phyloP scores from a whole-genome alignment of 768 basidiomycete species.

The Lactarius sp. region DNA sequence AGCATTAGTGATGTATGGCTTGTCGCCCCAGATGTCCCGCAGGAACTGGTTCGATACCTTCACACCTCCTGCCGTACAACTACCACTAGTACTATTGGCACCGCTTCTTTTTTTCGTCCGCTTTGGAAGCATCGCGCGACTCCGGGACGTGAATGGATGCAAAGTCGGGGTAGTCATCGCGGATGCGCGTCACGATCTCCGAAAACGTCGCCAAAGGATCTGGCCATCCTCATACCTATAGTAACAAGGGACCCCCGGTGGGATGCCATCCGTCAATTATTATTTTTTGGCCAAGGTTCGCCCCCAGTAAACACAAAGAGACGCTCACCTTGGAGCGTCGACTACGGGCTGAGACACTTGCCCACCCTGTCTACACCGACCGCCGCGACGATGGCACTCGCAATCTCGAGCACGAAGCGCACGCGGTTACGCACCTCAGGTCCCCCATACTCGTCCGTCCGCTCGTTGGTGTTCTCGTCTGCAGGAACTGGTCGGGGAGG shows the following conservation, averaged over 20 bases:
- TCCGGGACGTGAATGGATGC: too few species aligned
- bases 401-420: conserved; percentile 37
- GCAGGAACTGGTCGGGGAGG: conserved; percentile 38
- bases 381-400: conserved; percentile 31
- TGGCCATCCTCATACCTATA: too few species aligned
- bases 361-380: conserved; percentile 29
- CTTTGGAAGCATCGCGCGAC: conserved; percentile 16
- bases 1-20: too few species aligned
- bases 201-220: too few species aligned
- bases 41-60: conserved; percentile 14
- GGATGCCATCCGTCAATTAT: too few species aligned
- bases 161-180: too few species aligned
- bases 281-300: too few species aligned
- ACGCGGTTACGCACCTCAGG: conserved; percentile 40
- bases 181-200: too few species aligned
- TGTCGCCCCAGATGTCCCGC: conserved; percentile 27
- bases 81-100: too few species aligned
- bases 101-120: neutral
- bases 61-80: too few species aligned
- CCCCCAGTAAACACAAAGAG: too few species aligned
- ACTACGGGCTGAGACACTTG: conserved; percentile 35
- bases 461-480: conserved; percentile 34
- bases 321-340: conserved; percentile 6
- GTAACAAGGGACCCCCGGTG: too few species aligned
- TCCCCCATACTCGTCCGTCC: conserved; percentile 46